These are phyloP conservation scores for Colletotrichum lentis DNA, from an alignment of 2,329 filamentous ascomycete species.

Conservation along the genomic window DNA sequence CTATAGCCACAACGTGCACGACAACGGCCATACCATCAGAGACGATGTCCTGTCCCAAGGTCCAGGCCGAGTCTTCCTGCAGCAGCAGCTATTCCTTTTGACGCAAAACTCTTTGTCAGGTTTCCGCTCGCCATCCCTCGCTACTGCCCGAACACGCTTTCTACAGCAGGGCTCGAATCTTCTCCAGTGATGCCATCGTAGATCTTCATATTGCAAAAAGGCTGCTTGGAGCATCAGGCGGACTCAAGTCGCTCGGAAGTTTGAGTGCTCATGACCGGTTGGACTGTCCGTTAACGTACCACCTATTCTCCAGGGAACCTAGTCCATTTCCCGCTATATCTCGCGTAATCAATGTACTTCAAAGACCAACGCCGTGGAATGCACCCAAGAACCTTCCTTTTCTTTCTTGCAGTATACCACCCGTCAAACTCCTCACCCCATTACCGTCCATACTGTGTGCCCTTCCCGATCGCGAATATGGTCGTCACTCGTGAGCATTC, in stretches of 20 bases:
- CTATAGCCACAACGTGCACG: conserved; percentile 40
- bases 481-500: conserved; percentile 17
- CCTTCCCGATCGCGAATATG: background rate
- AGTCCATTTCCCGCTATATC: background rate
- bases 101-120: conserved; percentile 39
- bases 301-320: background rate
- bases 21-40: conserved; percentile 48
- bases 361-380: conserved; percentile 27
- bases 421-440: background rate
- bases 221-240: background rate
- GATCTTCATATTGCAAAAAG: background rate
- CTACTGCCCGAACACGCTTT: conserved; percentile 9
- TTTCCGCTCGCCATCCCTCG: conserved; percentile 15
- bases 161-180: background rate
- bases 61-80: conserved; percentile 53
- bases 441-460: background rate
- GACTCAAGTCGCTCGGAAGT: background rate
- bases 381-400: conserved; percentile 1
- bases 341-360: background rate
- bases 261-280: background rate
- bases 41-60: conserved; percentile 49
- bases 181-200: background rate
- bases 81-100: conserved; percentile 41
- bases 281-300: background rate
- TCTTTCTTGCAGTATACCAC: conserved; percentile 13